Evolutionary conservation across 2,329 filamentous ascomycete species (phyloP), one percentile per base, ranked within the genome.

Genomic region (Pseudocercospora crystallina): DNA sequence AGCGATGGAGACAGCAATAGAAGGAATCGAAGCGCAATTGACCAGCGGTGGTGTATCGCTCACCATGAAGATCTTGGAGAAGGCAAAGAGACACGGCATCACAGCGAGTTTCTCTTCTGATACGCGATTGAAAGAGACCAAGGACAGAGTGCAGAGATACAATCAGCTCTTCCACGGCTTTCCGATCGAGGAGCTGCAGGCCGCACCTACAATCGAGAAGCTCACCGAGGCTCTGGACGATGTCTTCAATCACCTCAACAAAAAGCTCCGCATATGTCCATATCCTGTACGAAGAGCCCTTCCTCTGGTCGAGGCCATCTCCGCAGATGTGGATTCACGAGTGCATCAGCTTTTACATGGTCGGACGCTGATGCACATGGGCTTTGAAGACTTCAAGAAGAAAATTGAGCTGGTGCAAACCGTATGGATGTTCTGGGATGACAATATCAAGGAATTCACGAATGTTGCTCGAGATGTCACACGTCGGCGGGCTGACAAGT

Each of bases 161-260:
- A 99, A 99, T 69, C 89, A 95, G 73, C 81, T 99, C 17, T 97
- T 99, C 89, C 87, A 94, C 57, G 95, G 99, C 69, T 97, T 99
- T 58, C 94, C 94, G 0, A 78, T 99, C 31, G 92, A 97, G 66
- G 94, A 99, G 69, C 76, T 99, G 26, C 80, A 96, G 13, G 96
- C 94, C 12, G 91, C 94, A 1, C 95, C 91, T 0, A 92, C 91
- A 1, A 73, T 99, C 38, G 78, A 85, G 63, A 96, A 96, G 71
- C 84, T 95, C 2, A 85, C 94, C 64, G 91, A 97, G 63, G 88
- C 94, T 5, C 82, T 99, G 56, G 82, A 86, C 38, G 82, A 91
- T 63, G 96, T 99, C 57, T 99, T 99, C 70, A 81, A 76, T 40
- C 95, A 99, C 69, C 80, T 99, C 69, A 99, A 96, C 78, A 96